These are phyloP conservation scores for Alternaria consortialis DNA, from an alignment of 2,329 filamentous ascomycete genomes.

Conservation along the genomic window DNA sequence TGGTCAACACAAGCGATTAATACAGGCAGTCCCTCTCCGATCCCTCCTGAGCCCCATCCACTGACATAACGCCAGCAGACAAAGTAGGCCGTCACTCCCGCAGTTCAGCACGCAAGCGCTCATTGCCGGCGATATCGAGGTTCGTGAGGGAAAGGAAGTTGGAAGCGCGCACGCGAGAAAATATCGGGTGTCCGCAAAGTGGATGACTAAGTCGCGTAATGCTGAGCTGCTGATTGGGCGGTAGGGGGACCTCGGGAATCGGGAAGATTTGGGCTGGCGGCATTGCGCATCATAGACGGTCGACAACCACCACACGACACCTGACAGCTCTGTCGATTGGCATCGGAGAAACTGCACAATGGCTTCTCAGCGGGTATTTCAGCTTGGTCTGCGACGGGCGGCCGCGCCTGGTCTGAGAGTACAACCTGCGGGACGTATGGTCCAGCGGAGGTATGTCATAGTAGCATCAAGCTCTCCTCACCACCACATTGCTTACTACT, in stretches of 20 bases:
- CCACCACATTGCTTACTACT: background rate
- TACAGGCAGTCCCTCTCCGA: constrained; percentile 60
- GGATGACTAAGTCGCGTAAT: constrained; percentile 40
- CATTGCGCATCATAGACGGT: constrained; percentile 21
- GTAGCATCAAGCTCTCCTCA: constrained; percentile 15
- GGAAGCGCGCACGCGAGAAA: constrained; percentile 37
- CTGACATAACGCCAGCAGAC: constrained; percentile 53
- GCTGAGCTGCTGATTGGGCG: constrained; percentile 37
- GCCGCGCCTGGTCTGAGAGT: constrained; percentile 54
- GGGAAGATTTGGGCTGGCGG: constrained; percentile 29
- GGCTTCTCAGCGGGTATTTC: constrained; percentile 58
- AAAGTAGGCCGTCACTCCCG: constrained; percentile 47
- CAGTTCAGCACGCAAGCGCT: constrained; percentile 46
- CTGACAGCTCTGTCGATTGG: constrained; percentile 30
- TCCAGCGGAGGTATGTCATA: constrained; percentile 59
- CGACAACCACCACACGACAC: constrained; percentile 42
- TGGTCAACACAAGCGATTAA: constrained; percentile 61
- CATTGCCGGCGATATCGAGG: constrained; percentile 52
- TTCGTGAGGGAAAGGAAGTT: constrained; percentile 43
- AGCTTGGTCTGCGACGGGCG: constrained; percentile 55
- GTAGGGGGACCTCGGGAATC: constrained; percentile 36
- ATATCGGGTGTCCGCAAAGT: constrained; percentile 36
- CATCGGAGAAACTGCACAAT: constrained; percentile 33
- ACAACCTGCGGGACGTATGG: constrained; percentile 50
- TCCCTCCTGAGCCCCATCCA: constrained; percentile 48